Base-by-base conservation (phyloP, 1,284 basidiomycete genomes). In the Ganoderma multipileum region DNA sequence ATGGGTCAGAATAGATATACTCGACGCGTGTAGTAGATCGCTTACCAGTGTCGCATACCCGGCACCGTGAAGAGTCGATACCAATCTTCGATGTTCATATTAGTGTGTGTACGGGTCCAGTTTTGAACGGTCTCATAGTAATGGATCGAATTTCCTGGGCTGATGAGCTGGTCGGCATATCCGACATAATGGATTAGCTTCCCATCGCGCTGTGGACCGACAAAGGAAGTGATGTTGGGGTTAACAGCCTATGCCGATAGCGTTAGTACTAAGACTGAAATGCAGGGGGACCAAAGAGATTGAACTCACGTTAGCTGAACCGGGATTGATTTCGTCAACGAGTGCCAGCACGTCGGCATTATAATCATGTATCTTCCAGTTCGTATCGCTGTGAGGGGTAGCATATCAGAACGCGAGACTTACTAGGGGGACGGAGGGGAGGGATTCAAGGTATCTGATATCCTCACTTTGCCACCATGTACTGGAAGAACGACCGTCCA, bases 11-110 rank as follows among this genome's bases (percentile, higher is more conserved):
- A 14, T 16, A 3, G 7, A n/a, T 4, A 16, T 5, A 39, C n/a
- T 39, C 5, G 55, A 42, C 3, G n/a, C n/a, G 69, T 20, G 65
- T 57, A 63, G 61, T 16, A 54, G 3, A 67, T 68, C 9, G 72
- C 78, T 39, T 66, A 72, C 74, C 82, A 83, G 68, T 84, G 82
- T n/a, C 72, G 71, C 82, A 84, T 83, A 1, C 83, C 83, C 0
- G 82, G 80, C 20, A 83, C 78, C 33, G 80, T 73, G 74, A 83
- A 84, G n/a, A 83, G 76, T 18, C 80, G 78, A 74, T 83, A 84
- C 70, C 77, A 79, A 54, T 79, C 74, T 63, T 79, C 76, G 26
- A 82, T 76, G 50, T 75, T 72, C 44, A 75, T 59, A 6, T 68
- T 63, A 60, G 74, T 74, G 55, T 75, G 69, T 12, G 72, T 72